Evolutionary conservation across 2,329 filamentous ascomycete genomes (phyloP).

Genomic region (Epichloe aotearoae): DNA sequence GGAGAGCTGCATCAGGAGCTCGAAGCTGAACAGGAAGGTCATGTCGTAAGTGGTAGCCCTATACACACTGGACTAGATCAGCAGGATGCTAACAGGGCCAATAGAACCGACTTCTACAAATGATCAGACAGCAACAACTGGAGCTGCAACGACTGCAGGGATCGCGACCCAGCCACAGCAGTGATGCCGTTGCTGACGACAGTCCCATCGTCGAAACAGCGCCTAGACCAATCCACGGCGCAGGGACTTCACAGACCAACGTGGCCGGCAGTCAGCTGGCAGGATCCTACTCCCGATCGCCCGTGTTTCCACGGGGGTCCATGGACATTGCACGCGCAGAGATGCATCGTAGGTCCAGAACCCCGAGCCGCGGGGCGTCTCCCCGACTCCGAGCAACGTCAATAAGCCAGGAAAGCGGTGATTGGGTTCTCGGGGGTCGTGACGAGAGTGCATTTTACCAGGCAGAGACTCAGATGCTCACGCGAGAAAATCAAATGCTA

Average conservation of each 20-base stretch:
- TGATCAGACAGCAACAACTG: slow-evolving; percentile 64
- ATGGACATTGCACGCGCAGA: slow-evolving; percentile 45
- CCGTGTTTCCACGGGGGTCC: slow-evolving; percentile 38
- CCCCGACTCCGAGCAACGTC: slow-evolving; percentile 44
- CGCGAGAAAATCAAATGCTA: slow-evolving; percentile 73
- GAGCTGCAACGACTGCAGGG: slow-evolving; percentile 51
- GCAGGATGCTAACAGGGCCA: neutral
- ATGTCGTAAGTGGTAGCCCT: slow-evolving; percentile 45
- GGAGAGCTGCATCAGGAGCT: slow-evolving; percentile 69
- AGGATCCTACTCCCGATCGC: slow-evolving; percentile 37
- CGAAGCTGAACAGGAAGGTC: slow-evolving; percentile 66
- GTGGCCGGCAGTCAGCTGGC: slow-evolving; percentile 13
- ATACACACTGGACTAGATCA: slow-evolving; percentile 5
- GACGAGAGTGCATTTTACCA: slow-evolving; percentile 73
- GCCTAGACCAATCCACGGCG: slow-evolving; percentile 29
- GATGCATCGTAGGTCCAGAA: slow-evolving; percentile 43
- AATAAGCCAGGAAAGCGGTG: slow-evolving; percentile 44
- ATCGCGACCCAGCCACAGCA: slow-evolving; percentile 22
- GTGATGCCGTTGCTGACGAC: slow-evolving; percentile 35
- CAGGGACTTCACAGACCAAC: slow-evolving; percentile 22
- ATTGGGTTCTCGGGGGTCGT: slow-evolving; percentile 49
- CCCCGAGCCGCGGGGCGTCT: slow-evolving; percentile 43
- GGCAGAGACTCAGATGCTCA: slow-evolving; percentile 66
- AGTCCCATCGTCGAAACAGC: slow-evolving; percentile 28
- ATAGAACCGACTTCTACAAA: slow-evolving; percentile 60